Conservation (phyloP, 495 filamentous ascomycete genomes). For the Xylaria palmicola region DNA sequence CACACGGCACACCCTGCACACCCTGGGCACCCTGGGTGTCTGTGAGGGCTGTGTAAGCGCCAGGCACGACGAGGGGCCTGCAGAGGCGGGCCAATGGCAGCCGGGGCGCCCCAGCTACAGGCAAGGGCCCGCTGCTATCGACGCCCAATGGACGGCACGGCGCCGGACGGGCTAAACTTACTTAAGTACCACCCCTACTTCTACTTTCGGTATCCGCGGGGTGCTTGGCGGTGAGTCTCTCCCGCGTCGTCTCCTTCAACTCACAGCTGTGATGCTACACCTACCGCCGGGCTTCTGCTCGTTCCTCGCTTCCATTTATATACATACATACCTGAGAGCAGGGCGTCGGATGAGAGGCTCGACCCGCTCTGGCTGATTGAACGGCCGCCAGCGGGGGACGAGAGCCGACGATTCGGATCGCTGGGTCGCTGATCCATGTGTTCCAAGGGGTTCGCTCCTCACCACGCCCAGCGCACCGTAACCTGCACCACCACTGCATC, state of each 20-base stretch:
- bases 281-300: no score
- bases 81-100: not conserved
- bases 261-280: no score
- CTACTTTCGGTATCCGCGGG: not conserved
- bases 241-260: not conserved
- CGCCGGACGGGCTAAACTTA: not conserved
- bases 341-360: no score
- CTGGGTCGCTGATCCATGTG: no score
- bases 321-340: no score
- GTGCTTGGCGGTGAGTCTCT: not conserved
- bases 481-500: no score
- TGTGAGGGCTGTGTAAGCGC: constrained; percentile 14
- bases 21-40: no score
- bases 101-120: constrained; percentile 2
- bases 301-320: no score
- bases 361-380: constrained; percentile 2
- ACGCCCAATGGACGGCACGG: constrained; percentile 5
- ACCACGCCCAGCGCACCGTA: no score
- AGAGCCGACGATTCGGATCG: constrained; percentile 5
- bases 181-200: no score
- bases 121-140: not conserved
- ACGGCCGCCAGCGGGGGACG: not conserved
- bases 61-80: constrained; percentile 12
- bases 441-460: no score
- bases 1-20: no score